phyloP scores from a whole-genome alignment of 1,284 basidiomycete species.

The Somion occarium region DNA sequence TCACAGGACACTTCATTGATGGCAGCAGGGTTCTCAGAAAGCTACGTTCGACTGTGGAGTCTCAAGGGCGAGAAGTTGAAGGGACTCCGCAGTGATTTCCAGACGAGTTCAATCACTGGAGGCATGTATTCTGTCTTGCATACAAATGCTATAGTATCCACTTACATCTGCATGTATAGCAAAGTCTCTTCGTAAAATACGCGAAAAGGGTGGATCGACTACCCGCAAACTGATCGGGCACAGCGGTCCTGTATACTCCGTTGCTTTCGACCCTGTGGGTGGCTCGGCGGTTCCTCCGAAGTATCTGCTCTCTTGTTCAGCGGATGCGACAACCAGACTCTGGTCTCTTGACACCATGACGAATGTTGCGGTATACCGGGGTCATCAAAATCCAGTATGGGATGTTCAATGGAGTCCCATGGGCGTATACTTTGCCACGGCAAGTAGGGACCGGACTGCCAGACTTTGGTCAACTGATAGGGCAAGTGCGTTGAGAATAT shows the following conservation, averaged over 20 bases:
- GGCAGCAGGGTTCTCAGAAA: conserved; percentile 95
- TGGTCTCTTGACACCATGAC: conserved; percentile 97
- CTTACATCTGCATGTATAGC: conserved; percentile 33
- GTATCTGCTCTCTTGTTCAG: conserved; percentile 90
- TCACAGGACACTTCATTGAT: conserved; percentile 92
- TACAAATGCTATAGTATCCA: conserved; percentile 4
- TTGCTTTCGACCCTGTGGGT: conserved; percentile 88
- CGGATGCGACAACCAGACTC: conserved; percentile 86
- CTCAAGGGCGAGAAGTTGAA: conserved; percentile 89
- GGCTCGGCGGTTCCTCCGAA: conserved; percentile 85
- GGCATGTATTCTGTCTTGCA: conserved; percentile 41
- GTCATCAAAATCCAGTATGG: conserved; percentile 98
- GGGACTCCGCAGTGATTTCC: conserved; percentile 74
- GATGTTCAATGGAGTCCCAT: conserved; percentile 98
- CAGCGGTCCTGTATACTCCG: conserved; percentile 92
- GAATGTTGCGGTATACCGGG: conserved; percentile 91
- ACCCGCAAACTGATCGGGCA: conserved; percentile 95
- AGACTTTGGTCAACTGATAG: conserved; percentile 96
- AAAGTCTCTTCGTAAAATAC: conserved; percentile 56
- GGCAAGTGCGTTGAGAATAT: conserved; percentile 83
- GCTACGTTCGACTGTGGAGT: conserved; percentile 94
- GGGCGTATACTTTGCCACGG: conserved; percentile 98
- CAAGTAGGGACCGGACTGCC: conserved; percentile 90
- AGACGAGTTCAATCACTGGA: conserved; percentile 62
- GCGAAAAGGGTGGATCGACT: conserved; percentile 75